Percentiles rank a stretch among this genome's conserved stretches.
Evolutionary conservation across 2,329 filamentous ascomycete genomes (phyloP).

Genomic region (Hymenoscyphus repandus): DNA sequence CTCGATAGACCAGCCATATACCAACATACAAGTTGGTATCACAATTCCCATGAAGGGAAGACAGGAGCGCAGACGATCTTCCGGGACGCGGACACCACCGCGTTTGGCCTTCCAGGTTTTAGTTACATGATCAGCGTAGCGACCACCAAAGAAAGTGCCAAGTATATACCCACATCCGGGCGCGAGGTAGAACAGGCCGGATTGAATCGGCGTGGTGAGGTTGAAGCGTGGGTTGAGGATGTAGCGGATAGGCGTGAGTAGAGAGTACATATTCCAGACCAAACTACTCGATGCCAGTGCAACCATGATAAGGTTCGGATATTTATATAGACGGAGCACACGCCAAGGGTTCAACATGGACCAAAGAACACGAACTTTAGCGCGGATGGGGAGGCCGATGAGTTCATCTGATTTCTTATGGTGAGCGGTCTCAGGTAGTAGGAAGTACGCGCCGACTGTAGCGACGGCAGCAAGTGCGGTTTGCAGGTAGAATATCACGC

Average conservation of each 20-base stretch:
- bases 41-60: slow-evolving; percentile 51
- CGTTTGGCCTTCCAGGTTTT: slow-evolving; percentile 58
- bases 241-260: slow-evolving; percentile 66
- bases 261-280: slow-evolving; percentile 71
- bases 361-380: slow-evolving; percentile 51
- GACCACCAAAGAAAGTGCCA: slow-evolving; percentile 69
- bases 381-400: slow-evolving; percentile 42
- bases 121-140: slow-evolving; percentile 63
- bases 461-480: slow-evolving; percentile 60
- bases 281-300: slow-evolving; percentile 56
- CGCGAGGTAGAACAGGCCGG: slow-evolving; percentile 68
- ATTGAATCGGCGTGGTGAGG: slow-evolving; percentile 59
- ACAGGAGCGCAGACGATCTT: slow-evolving; percentile 60
- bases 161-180: slow-evolving; percentile 65
- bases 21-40: slow-evolving; percentile 58
- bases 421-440: slow-evolving; percentile 70
- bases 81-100: slow-evolving; percentile 54
- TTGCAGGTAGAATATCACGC: slow-evolving; percentile 74
- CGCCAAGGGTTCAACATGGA: slow-evolving; percentile 62
- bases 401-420: slow-evolving; percentile 58
- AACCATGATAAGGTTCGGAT: slow-evolving; percentile 62
- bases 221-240: slow-evolving; percentile 70
- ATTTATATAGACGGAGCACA: slow-evolving; percentile 58
- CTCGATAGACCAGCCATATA: slow-evolving; percentile 61
- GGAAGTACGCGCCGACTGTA: slow-evolving; percentile 53